Percentiles rank a stretch among this genome's conserved stretches.
These are phyloP conservation scores for Rhizopus microsporus DNA, from an alignment of 371 early-diverging fungal genomes.

Conservation along the genomic window DNA sequence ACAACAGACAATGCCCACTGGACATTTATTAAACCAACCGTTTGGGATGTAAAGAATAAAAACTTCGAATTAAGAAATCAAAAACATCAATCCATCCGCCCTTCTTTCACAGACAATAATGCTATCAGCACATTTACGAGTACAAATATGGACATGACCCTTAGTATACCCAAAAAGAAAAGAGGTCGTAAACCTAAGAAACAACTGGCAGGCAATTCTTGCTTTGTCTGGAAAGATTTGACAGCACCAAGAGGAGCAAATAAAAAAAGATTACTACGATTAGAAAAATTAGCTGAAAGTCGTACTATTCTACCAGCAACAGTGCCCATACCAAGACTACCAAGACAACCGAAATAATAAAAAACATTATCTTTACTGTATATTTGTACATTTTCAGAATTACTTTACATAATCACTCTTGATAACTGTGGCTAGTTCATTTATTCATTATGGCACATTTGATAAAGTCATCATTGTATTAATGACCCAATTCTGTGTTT, in stretches of 20 bases:
- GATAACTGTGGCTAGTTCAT: too few species aligned
- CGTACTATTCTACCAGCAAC: conserved; percentile 2
- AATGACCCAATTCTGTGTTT: too few species aligned
- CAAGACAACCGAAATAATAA: not conserved
- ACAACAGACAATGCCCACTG: conserved; percentile 20
- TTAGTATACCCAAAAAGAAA: conserved; percentile 50
- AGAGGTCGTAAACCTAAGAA: conserved; percentile 52
- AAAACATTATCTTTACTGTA: not conserved
- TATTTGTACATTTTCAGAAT: too few species aligned
- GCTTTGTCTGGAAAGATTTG: conserved; percentile 53
- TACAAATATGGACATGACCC: conserved; percentile 39
- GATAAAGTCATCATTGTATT: too few species aligned
- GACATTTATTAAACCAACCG: conserved; percentile 35
- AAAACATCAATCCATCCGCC: conserved; percentile 6
- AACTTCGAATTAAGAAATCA: conserved; percentile 5
- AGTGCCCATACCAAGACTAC: not conserved
- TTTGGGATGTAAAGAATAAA: conserved; percentile 28
- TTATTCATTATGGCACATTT: too few species aligned
- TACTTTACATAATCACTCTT: too few species aligned
- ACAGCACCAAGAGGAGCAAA: conserved; percentile 42
- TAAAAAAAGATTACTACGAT: conserved; percentile 12
- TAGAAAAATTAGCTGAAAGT: conserved; percentile 5
- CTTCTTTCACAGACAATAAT: conserved; percentile 4
- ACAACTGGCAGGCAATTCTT: conserved; percentile 48
- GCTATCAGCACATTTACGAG: conserved; percentile 38